These are phyloP conservation scores for Nothophoma quercina DNA, from an alignment of 2,329 filamentous ascomycete genomes.

Conservation along the genomic window DNA sequence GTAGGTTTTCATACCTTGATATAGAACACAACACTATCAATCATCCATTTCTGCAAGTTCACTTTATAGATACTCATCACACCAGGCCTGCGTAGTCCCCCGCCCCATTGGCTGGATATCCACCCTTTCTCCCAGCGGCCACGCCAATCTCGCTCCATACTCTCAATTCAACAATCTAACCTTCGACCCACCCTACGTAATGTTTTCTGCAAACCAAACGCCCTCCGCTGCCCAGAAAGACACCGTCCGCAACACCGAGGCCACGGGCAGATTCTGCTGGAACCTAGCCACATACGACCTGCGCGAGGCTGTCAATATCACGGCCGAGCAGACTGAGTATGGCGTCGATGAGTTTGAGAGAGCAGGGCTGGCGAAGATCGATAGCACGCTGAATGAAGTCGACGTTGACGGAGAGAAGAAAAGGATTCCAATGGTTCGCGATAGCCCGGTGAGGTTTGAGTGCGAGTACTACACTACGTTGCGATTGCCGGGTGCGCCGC, in stretches of 20 bases:
- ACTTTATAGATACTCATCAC: background rate
- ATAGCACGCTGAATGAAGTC: slow-evolving; percentile 48
- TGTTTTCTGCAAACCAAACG: slow-evolving; percentile 68
- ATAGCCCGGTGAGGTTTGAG: slow-evolving; percentile 66
- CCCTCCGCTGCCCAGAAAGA: slow-evolving; percentile 59
- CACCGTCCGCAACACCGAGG: slow-evolving; percentile 64
- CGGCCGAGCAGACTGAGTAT: slow-evolving; percentile 58
- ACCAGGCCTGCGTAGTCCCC: slow-evolving; percentile 64
- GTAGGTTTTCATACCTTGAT: slow-evolving; percentile 29
- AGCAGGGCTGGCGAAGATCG: slow-evolving; percentile 59
- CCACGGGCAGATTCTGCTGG: slow-evolving; percentile 65
- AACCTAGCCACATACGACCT: slow-evolving; percentile 66
- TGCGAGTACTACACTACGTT: slow-evolving; percentile 64
- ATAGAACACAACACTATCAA: background rate
- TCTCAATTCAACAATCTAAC: slow-evolving; percentile 70
- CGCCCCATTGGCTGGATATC: slow-evolving; percentile 71
- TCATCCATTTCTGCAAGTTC: background rate
- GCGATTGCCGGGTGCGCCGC: slow-evolving; percentile 63
- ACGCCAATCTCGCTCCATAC: slow-evolving; percentile 67
- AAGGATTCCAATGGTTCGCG: slow-evolving; percentile 61
- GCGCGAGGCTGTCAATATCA: slow-evolving; percentile 63
- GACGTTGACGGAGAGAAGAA: slow-evolving; percentile 41
- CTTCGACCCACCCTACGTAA: slow-evolving; percentile 69
- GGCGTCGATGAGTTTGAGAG: slow-evolving; percentile 64
- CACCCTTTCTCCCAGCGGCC: slow-evolving; percentile 57